A percentile compares a stretch with the other conserved stretches of the same genome.
Evolutionary conservation across 2,329 filamentous ascomycete species (phyloP).

Genomic region (Thielaviopsis ethacetica): DNA sequence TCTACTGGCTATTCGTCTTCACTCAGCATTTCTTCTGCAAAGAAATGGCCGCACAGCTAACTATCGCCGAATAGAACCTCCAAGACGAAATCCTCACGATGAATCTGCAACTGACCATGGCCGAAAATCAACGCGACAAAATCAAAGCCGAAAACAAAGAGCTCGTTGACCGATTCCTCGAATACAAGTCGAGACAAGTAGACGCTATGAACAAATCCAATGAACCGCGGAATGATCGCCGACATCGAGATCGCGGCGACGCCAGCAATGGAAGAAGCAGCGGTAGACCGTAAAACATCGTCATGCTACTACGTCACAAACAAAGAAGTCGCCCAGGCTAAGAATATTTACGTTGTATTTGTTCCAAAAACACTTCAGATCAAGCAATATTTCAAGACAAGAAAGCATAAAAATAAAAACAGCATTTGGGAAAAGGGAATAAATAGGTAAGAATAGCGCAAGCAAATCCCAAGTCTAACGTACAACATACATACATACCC

Average conservation of each 20-base stretch:
- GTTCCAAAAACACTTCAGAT: not conserved
- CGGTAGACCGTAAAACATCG: conserved; percentile 13
- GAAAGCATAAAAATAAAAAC: not conserved
- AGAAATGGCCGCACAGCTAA: not conserved
- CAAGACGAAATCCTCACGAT: conserved; percentile 87
- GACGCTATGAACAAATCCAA: conserved; percentile 27
- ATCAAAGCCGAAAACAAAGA: conserved; percentile 74
- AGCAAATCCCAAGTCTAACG: not conserved
- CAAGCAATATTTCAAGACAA: not conserved
- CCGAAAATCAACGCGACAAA: conserved; percentile 57
- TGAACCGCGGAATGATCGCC: conserved; percentile 32
- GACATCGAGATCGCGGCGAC: conserved; percentile 39
- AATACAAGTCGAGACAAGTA: conserved; percentile 68
- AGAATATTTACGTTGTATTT: too few relatives aligned
- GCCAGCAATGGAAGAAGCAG: conserved; percentile 15
- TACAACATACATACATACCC: conserved; percentile 1
- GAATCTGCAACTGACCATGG: conserved; percentile 75
- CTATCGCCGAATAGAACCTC: conserved; percentile 38
- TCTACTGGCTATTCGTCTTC: not conserved
- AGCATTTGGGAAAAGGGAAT: not conserved
- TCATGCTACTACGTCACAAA: too few relatives aligned
- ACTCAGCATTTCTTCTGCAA: not conserved
- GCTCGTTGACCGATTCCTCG: conserved; percentile 83
- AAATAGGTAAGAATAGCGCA: conserved; percentile 3
- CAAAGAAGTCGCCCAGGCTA: too few relatives aligned